Conservation (phyloP, 2,329 filamentous ascomycete genomes). For the Cercospora beticola region DNA sequence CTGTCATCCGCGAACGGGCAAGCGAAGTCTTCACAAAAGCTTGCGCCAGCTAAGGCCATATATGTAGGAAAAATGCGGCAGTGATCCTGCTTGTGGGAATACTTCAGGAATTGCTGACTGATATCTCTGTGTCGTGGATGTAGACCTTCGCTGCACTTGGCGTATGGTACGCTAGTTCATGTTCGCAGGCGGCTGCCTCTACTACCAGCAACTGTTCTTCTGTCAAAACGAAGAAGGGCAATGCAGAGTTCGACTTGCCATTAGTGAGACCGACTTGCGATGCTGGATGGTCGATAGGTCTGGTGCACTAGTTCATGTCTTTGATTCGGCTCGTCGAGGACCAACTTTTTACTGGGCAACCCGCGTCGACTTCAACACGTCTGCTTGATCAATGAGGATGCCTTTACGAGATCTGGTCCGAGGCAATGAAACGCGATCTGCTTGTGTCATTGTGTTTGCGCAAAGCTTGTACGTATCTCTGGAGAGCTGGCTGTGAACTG, state of each 20-base stretch:
- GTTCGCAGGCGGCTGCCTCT: not conserved
- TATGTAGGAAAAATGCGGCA: not conserved
- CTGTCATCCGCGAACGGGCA: not conserved
- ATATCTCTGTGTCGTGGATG: not conserved
- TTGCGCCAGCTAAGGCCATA: not conserved
- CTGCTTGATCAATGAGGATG: not conserved
- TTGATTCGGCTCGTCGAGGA: not conserved
- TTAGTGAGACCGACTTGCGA: not conserved
- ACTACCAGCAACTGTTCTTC: not conserved
- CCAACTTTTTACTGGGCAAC: not conserved
- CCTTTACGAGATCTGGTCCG: not conserved
- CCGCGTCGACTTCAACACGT: not conserved
- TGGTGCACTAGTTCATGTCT: not conserved
- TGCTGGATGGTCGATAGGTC: not conserved
- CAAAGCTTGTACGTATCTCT: not conserved
- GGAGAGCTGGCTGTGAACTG: not conserved
- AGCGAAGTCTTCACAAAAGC: not conserved
- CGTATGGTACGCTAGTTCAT: not conserved
- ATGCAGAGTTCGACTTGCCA: not conserved
- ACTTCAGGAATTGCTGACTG: not conserved
- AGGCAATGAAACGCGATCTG: not conserved
- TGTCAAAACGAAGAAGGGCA: not conserved
- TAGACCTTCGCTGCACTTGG: not conserved
- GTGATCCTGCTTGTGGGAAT: not conserved
- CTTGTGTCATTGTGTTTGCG: not conserved